Percentiles rank a stretch among this genome's conserved stretches.
Conservation (phyloP, 495 filamentous ascomycete species). For the Neurospora pannonica region DNA sequence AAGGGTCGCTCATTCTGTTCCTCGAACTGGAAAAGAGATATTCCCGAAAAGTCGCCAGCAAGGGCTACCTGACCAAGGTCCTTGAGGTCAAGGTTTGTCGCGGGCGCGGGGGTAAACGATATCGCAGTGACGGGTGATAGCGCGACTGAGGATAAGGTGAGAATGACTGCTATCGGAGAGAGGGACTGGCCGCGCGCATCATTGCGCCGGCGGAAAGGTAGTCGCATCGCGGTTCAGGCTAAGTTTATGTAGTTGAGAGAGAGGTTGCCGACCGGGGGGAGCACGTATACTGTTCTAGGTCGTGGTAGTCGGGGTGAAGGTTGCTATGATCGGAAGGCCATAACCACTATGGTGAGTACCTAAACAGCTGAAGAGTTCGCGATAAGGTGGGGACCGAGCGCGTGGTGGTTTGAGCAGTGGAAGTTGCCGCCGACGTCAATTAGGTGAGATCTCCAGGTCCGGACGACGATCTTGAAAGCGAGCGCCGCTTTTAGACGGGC, state of each 20-base stretch:
- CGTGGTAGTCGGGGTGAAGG: slow-evolving; percentile 6
- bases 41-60: slow-evolving; percentile 81
- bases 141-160: slow-evolving; percentile 34
- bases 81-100: slow-evolving; percentile 73
- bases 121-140: slow-evolving; percentile 46
- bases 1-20: slow-evolving; percentile 62
- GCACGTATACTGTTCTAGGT: slow-evolving; percentile 11
- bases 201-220: slow-evolving; percentile 23
- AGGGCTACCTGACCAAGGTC: slow-evolving; percentile 76
- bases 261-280: slow-evolving; percentile 11
- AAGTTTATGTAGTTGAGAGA: background rate
- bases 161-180: slow-evolving; percentile 18
- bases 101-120: slow-evolving; percentile 59
- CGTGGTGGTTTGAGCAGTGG: background rate
- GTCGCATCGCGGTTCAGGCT: slow-evolving; percentile 28
- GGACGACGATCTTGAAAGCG: background rate
- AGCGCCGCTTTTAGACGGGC: background rate
- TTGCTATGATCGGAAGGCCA: slow-evolving; percentile 14
- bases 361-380: background rate
- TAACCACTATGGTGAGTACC: slow-evolving; percentile 4
- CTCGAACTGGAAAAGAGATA: slow-evolving; percentile 80
- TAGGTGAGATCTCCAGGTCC: slow-evolving; percentile 1
- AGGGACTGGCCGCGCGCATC: slow-evolving; percentile 20
- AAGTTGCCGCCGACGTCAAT: slow-evolving; percentile 1
- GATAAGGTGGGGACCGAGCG: background rate